Evolutionary conservation across 768 basidiomycete species (phyloP).

Genomic region (Amanita polypyramis): DNA sequence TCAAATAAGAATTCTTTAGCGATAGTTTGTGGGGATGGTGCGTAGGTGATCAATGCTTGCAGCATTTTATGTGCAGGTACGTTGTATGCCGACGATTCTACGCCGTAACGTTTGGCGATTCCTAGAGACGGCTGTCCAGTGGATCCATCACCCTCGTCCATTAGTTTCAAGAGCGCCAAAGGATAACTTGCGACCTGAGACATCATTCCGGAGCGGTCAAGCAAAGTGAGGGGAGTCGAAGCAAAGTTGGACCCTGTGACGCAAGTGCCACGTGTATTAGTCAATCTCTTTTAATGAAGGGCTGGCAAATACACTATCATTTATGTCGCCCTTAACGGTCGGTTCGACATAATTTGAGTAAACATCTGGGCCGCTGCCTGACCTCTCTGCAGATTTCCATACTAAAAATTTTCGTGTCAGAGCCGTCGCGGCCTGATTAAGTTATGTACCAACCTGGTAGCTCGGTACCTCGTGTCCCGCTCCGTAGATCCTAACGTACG

Average conservation of each 20-base stretch:
- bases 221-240: too few species aligned
- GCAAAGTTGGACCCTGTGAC: too few species aligned
- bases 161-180: constrained; percentile 8
- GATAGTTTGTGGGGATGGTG: constrained; percentile 3
- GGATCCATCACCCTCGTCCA: constrained; percentile 4
- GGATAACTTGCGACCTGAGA: constrained; percentile 5
- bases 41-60: constrained; percentile 7
- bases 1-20: constrained; percentile 6
- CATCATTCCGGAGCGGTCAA: neutral
- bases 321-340: constrained; percentile 13
- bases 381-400: constrained; percentile 23
- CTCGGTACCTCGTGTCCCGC: constrained; percentile 40
- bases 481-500: constrained; percentile 41
- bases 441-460: constrained; percentile 22
- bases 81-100: constrained; percentile 2
- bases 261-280: too few species aligned
- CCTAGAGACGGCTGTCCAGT: constrained; percentile 6
- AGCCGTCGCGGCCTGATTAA: neutral
- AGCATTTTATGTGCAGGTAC: constrained; percentile 4
- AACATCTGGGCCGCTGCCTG: constrained; percentile 36
- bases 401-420: constrained; percentile 13
- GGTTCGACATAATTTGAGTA: constrained; percentile 27
- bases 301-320: too few species aligned
- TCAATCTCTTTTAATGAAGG: too few species aligned
- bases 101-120: constrained; percentile 4